Evolutionary conservation across 352 stramenopile species (phyloP), one percentile per base, ranked within the genome.

Genomic region (Pythium vanterpoolii): DNA sequence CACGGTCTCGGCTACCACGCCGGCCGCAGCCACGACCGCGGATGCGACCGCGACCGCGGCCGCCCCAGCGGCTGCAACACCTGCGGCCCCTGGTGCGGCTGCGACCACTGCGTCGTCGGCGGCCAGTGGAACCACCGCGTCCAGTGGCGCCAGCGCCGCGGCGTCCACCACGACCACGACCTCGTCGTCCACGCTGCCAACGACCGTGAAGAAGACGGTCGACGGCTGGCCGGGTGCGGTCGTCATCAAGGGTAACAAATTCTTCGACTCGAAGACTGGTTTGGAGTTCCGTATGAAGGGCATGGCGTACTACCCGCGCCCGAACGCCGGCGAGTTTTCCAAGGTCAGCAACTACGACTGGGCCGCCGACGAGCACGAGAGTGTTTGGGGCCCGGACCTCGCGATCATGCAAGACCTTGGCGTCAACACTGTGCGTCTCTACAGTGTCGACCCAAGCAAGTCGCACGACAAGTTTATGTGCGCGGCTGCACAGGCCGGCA

Each of bases 381-480:
- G 36, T 3, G 69, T 89, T 8, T 91, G 81, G 81, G 54, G 33
- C 8, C 66, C 70, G 23, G 71, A 90, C 43, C 54, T 90, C 24
- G 51, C 79, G 49, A 40, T 74, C 14, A 74, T 90, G 58, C 64
- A 77, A 38, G 71, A 84, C 23, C 52, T 87, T 10, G 75, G 77
- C 14, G 78, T 86, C 24, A 90, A 90, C 57, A 79, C 77, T 5
- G 67, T 90, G 26, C 81, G 81, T 0, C 61, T 90, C 11, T 90
- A 89, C 62, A 80, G 75, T 4, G 64, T 90, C 5, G 75, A 90
- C 59, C 78, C 81, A 16, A 71, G 64, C 58, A 73, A 72, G 53
- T 57, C 68, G 6, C 81, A 90, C 60, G 81, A 89, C 74, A 83
- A 89, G 49, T 90, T 90, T 68, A 90, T 90, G 81, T 90, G 81